Base-by-base conservation (phyloP, 208 protist genomes). In the Acanthamoeba castellanii region DNA sequence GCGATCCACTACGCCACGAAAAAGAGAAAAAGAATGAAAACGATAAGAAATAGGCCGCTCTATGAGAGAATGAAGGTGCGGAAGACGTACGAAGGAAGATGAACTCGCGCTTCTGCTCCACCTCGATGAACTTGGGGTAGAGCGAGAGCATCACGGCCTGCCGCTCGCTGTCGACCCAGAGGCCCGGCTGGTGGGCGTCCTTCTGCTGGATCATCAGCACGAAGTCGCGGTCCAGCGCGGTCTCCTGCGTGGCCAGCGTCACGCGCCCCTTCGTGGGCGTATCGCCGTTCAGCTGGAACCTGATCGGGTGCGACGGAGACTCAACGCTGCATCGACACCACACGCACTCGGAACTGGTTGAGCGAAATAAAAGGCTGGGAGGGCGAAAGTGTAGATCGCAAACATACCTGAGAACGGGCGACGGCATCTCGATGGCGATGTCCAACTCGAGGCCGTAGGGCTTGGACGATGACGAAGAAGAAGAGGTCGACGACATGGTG, bases 1-100 rank as follows among this genome's bases (percentile, higher is more conserved):
- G 20, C 96, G 95, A 66, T 97, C 96, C 50, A 97, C 64, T 93
- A 61, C 18, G 27, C 25, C 13, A 11, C 34, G 47, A 50, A 57
- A 34, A 57, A 16, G 25, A 34, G 47, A 50, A 57, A 34, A 57
- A 16, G 25, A 34, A 37, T 2, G 42, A 50, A 30, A 16, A 27
- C 25, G 37, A 50, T 7, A 2, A 50, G 3, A 82, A 50, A 47
- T 22, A 5, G 11, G 0, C 11, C 27, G 34, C 1, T 11, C 16
- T 14, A 34, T 37, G 27, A 30, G 16, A 18, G n/a, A 25, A 30
- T 34, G 50, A 0, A 22, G 37, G 22, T 5, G 25, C n/a, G 22
- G 18, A 18, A 68, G 11, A 76, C 37, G 87, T 66, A 94, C 91
- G 7, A 27, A 87, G 30, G 52, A 87, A 82, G 52, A 88, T 82